These are phyloP conservation scores for Umbellularia californica DNA, from an alignment of 164 flowering plant species.

Conservation along the genomic window DNA sequence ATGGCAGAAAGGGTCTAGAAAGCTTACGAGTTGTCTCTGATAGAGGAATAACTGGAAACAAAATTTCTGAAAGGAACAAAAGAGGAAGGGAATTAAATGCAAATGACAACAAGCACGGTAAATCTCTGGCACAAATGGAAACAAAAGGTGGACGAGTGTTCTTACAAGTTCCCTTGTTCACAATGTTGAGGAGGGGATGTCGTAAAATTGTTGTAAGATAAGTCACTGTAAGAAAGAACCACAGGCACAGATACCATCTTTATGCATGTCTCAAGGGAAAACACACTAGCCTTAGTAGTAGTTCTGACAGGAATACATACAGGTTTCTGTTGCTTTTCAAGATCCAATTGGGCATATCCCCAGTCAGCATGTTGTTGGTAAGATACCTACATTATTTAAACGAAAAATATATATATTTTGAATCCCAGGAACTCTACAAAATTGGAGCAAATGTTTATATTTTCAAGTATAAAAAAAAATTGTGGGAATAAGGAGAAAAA, in stretches of 20 bases:
- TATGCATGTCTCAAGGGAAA: neutral
- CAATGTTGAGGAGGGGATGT: conserved; percentile 15
- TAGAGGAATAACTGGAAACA: conserved; percentile 38
- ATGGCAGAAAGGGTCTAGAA: neutral
- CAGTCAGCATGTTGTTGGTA: conserved; percentile 58
- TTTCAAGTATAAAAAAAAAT: neutral
- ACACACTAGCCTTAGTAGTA: neutral
- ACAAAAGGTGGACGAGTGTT: neutral
- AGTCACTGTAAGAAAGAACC: conserved; percentile 51
- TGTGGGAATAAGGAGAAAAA: neutral
- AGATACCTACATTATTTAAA: conserved; percentile 48
- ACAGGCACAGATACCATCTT: neutral
- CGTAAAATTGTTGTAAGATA: conserved; percentile 73
- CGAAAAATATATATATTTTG: neutral
- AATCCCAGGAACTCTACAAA: neutral
- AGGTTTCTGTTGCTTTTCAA: conserved; percentile 19
- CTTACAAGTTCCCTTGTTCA: conserved; percentile 2
- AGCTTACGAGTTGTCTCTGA: conserved; percentile 41
- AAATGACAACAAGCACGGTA: neutral
- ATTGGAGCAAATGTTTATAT: too few species aligned
- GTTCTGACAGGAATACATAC: conserved; percentile 32
- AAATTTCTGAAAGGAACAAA: conserved; percentile 40
- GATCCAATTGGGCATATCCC: conserved; percentile 50
- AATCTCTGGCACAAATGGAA: neutral
- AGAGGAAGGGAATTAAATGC: neutral